A percentile compares a stretch with the other conserved stretches of the same genome.
Conservation (phyloP, 805 yeast species). For the Saturnispora gosingensis region DNA sequence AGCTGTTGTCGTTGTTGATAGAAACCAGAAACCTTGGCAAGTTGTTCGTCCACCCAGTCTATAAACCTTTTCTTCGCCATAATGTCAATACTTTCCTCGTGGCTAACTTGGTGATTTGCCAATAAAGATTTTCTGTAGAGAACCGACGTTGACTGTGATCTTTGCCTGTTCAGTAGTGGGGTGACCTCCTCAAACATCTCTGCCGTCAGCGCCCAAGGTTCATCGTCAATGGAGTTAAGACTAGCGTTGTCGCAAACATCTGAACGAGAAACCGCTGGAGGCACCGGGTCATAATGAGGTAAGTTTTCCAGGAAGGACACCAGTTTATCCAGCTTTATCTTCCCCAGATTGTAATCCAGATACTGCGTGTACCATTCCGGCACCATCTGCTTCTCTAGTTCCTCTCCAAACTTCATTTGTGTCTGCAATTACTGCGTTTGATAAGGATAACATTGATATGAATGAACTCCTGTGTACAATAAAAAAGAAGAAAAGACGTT, state of each 20-base stretch:
- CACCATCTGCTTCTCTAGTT: constrained; percentile 54
- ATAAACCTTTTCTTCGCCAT: constrained; percentile 40
- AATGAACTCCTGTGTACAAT: not conserved
- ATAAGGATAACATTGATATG: not conserved
- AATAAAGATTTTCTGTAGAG: constrained; percentile 6
- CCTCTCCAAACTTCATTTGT: constrained; percentile 60
- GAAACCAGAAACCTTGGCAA: constrained; percentile 50
- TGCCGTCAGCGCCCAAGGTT: not conserved
- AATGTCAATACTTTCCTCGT: constrained; percentile 22
- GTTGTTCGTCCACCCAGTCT: constrained; percentile 57
- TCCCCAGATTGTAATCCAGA: constrained; percentile 55
- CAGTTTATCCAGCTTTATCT: constrained; percentile 27
- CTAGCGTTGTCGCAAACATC: not conserved
- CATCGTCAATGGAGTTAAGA: not conserved
- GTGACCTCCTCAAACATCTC: not conserved
- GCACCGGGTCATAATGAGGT: not conserved
- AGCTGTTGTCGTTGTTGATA: constrained; percentile 52
- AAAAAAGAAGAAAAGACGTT: not conserved
- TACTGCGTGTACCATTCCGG: constrained; percentile 90
- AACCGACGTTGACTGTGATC: constrained; percentile 13
- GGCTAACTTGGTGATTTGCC: constrained; percentile 11
- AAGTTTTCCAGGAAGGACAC: constrained; percentile 4
- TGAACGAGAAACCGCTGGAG: not conserved
- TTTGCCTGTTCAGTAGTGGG: constrained; percentile 10
- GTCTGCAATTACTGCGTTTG: not conserved